Conservation (phyloP, 2,329 filamentous ascomycete species). For the Fusarium camptoceras region DNA sequence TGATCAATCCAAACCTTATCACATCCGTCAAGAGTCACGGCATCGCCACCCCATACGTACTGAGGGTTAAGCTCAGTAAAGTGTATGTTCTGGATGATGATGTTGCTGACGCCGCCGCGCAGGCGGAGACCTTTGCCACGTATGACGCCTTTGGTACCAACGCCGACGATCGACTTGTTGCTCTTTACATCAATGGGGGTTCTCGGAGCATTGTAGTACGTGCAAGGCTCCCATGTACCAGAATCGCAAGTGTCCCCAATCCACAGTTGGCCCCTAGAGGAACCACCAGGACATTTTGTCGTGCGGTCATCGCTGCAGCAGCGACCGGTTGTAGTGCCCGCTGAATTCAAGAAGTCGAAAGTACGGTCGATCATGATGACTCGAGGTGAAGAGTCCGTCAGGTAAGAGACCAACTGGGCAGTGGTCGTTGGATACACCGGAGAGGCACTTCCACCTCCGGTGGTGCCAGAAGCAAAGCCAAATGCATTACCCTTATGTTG, state of each 20-base stretch:
- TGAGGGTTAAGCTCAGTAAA: too few species aligned
- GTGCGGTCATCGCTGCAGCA: constrained; percentile 67
- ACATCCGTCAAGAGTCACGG: constrained; percentile 56
- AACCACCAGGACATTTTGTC: constrained; percentile 21
- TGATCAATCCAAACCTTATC: constrained; percentile 63
- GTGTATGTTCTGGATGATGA: too few species aligned
- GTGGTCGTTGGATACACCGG: constrained; percentile 64
- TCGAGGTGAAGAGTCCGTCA: constrained; percentile 64
- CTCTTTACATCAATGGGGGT: constrained; percentile 63
- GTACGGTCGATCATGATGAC: constrained; percentile 69
- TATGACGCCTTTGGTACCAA: constrained; percentile 64
- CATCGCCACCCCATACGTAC: too few species aligned
- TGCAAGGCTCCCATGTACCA: constrained; percentile 58
- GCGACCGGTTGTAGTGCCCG: constrained; percentile 62
- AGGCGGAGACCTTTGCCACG: constrained; percentile 67
- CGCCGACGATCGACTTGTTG: constrained; percentile 69
- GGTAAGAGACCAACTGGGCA: constrained; percentile 58
- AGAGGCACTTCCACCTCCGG: constrained; percentile 68
- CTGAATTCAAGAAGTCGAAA: constrained; percentile 65
- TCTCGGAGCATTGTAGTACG: constrained; percentile 62
- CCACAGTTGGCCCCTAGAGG: constrained; percentile 26
- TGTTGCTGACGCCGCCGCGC: constrained; percentile 57
- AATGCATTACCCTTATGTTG: constrained; percentile 52
- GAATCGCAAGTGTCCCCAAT: constrained; percentile 62
- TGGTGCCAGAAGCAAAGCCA: constrained; percentile 63